These are phyloP conservation scores for Rhododendron mucronatum DNA, from an alignment of 148 eudicot species.

Conservation along the genomic window DNA sequence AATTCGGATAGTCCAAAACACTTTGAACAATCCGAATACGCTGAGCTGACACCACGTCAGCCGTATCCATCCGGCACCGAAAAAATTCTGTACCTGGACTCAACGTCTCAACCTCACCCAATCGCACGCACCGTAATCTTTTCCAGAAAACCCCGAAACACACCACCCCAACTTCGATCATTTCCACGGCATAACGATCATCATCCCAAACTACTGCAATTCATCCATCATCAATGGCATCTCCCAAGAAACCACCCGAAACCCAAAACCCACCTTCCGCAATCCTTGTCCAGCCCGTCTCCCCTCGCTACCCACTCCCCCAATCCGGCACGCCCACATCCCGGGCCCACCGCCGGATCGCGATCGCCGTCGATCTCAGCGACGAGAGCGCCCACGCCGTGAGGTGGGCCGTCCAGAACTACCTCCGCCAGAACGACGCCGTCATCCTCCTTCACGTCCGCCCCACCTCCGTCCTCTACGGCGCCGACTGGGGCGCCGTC, in stretches of 20 bases:
- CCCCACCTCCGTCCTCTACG: conserved; percentile 57
- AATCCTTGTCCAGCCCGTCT: conserved; percentile 34
- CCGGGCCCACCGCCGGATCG: conserved; percentile 36
- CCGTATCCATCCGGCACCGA: no score
- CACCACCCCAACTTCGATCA: background rate
- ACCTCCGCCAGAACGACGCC: conserved; percentile 64
- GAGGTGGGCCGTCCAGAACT: conserved; percentile 59
- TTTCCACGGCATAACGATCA: background rate
- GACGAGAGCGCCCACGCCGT: conserved; percentile 62
- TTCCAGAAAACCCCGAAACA: background rate
- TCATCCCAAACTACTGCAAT: no score
- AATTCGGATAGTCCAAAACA: no score
- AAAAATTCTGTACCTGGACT: background rate
- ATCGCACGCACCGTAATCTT: background rate
- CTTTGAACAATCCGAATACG: no score
- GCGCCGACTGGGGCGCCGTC: conserved; percentile 67
- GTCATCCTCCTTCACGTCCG: conserved; percentile 69
- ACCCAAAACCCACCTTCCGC: conserved; percentile 19
- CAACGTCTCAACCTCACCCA: background rate
- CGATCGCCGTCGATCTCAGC: conserved; percentile 61
- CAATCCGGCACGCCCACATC: conserved; percentile 27
- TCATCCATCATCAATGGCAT: conserved; percentile 20
- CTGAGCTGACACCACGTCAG: no score
- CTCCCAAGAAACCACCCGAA: conserved; percentile 23
- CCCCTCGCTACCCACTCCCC: conserved; percentile 34